Evolutionary conservation across 139 green algal genomes (phyloP).

Genomic region (Chlamydomonas asymmetrica): DNA sequence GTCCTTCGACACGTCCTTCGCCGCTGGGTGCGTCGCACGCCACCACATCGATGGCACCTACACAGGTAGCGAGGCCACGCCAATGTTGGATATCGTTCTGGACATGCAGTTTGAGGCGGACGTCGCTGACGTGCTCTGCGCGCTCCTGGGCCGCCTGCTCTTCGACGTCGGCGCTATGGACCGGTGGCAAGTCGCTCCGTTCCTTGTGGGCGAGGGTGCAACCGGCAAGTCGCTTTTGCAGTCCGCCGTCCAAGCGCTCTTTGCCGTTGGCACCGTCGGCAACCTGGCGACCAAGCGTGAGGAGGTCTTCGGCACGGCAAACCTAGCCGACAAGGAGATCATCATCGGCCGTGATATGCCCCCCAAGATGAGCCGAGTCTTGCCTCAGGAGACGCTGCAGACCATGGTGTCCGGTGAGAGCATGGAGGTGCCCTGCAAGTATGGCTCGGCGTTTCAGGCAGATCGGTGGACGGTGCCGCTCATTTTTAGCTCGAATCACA

Average conservation of each 20-base stretch:
- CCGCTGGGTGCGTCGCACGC: no score
- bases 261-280: neutral
- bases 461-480: neutral
- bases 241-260: neutral
- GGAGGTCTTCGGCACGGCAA: constrained; percentile 1
- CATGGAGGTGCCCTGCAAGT: neutral
- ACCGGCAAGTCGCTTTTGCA: neutral
- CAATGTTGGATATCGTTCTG: no score
- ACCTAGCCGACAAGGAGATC: neutral
- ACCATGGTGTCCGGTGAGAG: neutral
- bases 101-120: no score
- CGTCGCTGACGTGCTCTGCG: no score
- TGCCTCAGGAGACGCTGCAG: neutral
- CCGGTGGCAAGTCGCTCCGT: no score
- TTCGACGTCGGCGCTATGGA: no score
- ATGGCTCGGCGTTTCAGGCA: no score
- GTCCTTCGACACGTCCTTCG: no score
- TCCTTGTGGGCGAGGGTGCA: neutral
- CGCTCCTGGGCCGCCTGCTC: no score
- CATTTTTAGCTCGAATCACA: neutral
- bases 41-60: no score
- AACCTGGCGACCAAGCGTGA: neutral
- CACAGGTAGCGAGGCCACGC: no score
- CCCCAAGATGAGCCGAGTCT: neutral
- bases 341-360: neutral